Base-by-base conservation (phyloP, 2,329 filamentous ascomycete genomes). In the Coniochaeta sp. region DNA sequence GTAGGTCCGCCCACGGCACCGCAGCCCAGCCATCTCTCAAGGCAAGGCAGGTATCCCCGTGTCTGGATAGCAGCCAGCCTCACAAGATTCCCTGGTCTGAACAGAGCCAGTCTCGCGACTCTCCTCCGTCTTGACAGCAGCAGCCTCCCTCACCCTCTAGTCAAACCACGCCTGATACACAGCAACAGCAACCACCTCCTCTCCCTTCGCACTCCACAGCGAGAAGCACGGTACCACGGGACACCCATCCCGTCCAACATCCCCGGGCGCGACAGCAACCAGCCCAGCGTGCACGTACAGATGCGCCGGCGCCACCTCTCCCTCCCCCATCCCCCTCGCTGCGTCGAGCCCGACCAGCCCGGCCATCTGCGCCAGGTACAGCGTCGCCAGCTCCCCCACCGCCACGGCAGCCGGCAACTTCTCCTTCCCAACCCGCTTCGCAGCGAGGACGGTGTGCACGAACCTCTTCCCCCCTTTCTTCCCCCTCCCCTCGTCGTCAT, bases 331-430 rank as follows among this genome's bases (percentile, higher is more conserved):
- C 17, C 9, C 30, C n/a, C 24, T 14, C 17, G 30, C 32, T 2
- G 14, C n/a, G 1, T 38, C 54, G 3, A 38, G 16, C 3, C 30
- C 54, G 10, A n/a, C 54, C 5, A 56, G 34, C 14, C 7, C 54
- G 26, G 8, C 54, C 14, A 56, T 12, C 34, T 32, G 22, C n/a
- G 54, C 54, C 34, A 34, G 24, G 24, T 56, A 56, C 55, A 57
- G 55, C 14, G 24, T 24, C 9, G n/a, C 52, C 56, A 47, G 28
- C 24, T 52, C 44, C 62, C 62, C 10, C 60, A 61, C 16, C 34
- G 44, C 34, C 2, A 30, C 14, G 6, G n/a, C 22, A n/a, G 30
- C 19, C 4, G 55, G 14, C 55, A 34, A 28, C 44, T 59, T 54
- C 57, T 59, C 26, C 16, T 17, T 42, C 36, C 22, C 34, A 8